phyloP scores from a whole-genome alignment of 306 rosid species.

The Acacia acuminata region DNA sequence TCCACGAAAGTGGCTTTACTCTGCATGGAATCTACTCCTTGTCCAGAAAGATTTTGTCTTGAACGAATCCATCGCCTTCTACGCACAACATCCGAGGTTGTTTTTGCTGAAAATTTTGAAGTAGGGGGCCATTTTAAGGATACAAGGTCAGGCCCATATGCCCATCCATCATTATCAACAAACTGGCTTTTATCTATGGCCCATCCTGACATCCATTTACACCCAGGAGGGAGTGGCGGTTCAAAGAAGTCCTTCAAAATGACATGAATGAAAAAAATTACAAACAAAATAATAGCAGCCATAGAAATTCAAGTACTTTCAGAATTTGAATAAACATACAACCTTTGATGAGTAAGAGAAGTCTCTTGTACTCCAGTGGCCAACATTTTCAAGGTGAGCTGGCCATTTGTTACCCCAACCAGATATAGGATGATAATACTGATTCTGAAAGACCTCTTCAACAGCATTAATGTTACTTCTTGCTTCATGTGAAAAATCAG shows the following conservation, averaged over 20 bases:
- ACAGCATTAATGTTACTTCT: conserved; percentile 35
- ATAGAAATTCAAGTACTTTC: conserved; percentile 5
- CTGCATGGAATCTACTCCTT: conserved; percentile 41
- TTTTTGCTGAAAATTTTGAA: conserved; percentile 56
- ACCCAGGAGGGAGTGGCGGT: conserved; percentile 81
- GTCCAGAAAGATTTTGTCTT: conserved; percentile 48
- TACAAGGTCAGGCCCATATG: conserved; percentile 62
- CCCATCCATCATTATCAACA: conserved; percentile 91
- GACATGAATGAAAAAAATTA: conserved; percentile 31
- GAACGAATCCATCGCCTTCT: conserved; percentile 75
- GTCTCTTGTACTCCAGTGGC: conserved; percentile 73
- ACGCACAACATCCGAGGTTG: conserved; percentile 66
- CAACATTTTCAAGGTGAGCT: conserved; percentile 49
- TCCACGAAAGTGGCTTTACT: conserved; percentile 46
- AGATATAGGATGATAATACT: conserved; percentile 57
- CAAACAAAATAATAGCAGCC: conserved; percentile 11
- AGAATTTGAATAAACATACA: conserved; percentile 10
- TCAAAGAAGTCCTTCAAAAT: conserved; percentile 76
- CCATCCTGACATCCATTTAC: conserved; percentile 81
- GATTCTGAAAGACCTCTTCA: conserved; percentile 79
- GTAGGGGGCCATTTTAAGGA: conserved; percentile 68
- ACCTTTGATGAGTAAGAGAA: conserved; percentile 69
- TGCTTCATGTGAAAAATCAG: conserved; percentile 38
- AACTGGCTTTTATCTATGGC: conserved; percentile 61
- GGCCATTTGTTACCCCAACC: conserved; percentile 73